These are phyloP conservation scores for Vitis rupestris DNA, from an alignment of 164 flowering plant genomes.

Conservation along the genomic window DNA sequence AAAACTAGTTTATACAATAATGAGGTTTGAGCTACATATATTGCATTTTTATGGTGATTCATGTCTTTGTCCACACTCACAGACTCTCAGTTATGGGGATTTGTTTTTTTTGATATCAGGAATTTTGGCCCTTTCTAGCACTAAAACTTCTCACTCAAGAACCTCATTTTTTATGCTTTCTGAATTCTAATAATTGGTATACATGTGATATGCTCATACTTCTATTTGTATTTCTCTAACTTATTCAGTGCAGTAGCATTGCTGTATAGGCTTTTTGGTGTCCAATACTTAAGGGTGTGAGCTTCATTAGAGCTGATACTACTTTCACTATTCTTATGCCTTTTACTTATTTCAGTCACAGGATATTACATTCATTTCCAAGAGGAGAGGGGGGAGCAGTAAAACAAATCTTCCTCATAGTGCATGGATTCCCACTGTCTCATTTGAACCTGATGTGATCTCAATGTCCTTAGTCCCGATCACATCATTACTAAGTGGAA, in stretches of 20 bases:
- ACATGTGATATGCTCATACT: not conserved
- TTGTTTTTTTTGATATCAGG: too few species aligned
- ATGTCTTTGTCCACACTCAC: too few species aligned
- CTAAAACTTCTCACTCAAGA: not conserved
- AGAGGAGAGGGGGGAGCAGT: conserved; percentile 28
- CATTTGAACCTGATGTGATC: conserved; percentile 29
- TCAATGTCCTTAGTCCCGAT: conserved; percentile 36
- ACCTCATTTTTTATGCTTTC: not conserved
- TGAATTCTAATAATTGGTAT: not conserved
- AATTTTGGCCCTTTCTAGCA: too few species aligned
- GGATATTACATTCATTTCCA: conserved; percentile 23
- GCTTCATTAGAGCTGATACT: not conserved
- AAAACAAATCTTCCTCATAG: conserved; percentile 21
- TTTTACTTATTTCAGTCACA: conserved; percentile 11
- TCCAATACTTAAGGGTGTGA: not conserved
- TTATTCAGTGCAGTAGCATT: not conserved
- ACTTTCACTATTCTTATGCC: not conserved
- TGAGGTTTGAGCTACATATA: too few species aligned
- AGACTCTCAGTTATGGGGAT: too few species aligned
- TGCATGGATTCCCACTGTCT: conserved; percentile 31
- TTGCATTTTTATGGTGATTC: too few species aligned
- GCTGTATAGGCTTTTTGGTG: not conserved
- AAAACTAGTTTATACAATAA: too few species aligned
- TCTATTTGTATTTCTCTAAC: not conserved
- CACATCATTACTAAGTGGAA: conserved; percentile 29